Conservation (phyloP, 768 basidiomycete genomes). For the Termitomyces sp. region DNA sequence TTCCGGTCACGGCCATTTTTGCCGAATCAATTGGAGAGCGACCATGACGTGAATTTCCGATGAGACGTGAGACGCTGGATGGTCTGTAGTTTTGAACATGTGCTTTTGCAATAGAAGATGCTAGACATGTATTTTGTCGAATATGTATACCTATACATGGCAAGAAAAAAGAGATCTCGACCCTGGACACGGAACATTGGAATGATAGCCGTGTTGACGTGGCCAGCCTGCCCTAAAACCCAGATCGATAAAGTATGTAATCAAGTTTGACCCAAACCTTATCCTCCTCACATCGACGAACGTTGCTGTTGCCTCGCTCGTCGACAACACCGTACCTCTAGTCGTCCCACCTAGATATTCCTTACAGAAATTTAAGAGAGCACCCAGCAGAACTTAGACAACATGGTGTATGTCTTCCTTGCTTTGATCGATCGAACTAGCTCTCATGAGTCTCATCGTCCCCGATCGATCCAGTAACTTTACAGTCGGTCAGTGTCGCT, state of each 20-base stretch:
- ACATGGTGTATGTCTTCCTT: conserved; percentile 73
- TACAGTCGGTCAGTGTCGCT: conserved; percentile 71
- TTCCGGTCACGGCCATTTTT: background rate
- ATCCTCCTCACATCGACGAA: conserved; percentile 34
- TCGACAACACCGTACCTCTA: conserved; percentile 23
- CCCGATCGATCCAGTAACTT: conserved; percentile 63
- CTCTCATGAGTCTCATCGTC: conserved; percentile 32
- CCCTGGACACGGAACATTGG: background rate
- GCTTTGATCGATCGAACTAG: conserved; percentile 10
- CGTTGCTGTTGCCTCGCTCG: conserved; percentile 19
- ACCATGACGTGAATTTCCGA: background rate
- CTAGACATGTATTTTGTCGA: background rate
- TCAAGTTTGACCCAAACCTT: conserved; percentile 27
- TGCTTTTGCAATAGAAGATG: background rate
- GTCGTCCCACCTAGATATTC: conserved; percentile 20
- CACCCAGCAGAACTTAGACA: conserved; percentile 42
- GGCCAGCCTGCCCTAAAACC: conserved; percentile 32
- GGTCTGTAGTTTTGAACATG: background rate
- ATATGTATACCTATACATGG: no score
- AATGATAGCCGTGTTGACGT: background rate
- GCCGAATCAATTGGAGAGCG: background rate
- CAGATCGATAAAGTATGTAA: conserved; percentile 39
- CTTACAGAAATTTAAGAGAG: conserved; percentile 17
- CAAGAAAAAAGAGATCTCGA: background rate
- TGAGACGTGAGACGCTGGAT: background rate